Conservation (phyloP, 2,329 filamentous ascomycete species). For the Venturia oleaginea region DNA sequence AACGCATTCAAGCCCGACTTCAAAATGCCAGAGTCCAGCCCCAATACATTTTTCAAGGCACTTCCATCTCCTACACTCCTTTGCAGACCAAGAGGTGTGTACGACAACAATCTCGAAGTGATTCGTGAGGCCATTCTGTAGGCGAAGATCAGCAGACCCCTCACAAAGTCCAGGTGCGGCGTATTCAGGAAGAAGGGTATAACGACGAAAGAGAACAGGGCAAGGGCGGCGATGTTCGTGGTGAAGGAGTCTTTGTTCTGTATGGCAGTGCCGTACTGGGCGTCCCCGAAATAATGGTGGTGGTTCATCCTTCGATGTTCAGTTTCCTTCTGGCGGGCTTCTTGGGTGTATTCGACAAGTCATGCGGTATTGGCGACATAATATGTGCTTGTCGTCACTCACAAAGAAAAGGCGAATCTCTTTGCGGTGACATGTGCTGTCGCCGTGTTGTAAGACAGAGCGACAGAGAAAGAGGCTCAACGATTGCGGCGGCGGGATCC, state of each 20-base stretch:
- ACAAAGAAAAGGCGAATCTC: not conserved
- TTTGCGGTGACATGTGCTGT: not conserved
- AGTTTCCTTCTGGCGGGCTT: not conserved
- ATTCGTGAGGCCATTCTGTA: not conserved
- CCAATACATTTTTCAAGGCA: conserved; percentile 7
- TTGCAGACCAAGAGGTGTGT: not conserved
- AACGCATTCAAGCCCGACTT: not conserved
- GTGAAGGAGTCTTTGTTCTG: not conserved
- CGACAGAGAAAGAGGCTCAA: not conserved
- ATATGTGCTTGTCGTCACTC: not conserved
- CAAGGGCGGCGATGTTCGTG: not conserved
- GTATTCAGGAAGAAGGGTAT: not conserved
- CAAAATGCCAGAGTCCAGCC: not conserved
- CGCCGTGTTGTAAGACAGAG: not conserved
- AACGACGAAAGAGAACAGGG: not conserved
- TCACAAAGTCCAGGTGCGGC: not conserved
- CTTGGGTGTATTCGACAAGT: not conserved
- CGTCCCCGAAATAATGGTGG: not conserved
- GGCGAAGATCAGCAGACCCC: not conserved
- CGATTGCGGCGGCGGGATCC: not conserved
- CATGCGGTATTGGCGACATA: not conserved
- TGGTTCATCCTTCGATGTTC: not conserved
- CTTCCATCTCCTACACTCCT: not conserved
- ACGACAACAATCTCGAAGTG: not conserved
- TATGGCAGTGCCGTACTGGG: not conserved